Percentiles rank a stretch among this genome's conserved stretches.
These are phyloP conservation scores for Chlorella vulgaris DNA, from an alignment of 139 green algal species.

Conservation along the genomic window DNA sequence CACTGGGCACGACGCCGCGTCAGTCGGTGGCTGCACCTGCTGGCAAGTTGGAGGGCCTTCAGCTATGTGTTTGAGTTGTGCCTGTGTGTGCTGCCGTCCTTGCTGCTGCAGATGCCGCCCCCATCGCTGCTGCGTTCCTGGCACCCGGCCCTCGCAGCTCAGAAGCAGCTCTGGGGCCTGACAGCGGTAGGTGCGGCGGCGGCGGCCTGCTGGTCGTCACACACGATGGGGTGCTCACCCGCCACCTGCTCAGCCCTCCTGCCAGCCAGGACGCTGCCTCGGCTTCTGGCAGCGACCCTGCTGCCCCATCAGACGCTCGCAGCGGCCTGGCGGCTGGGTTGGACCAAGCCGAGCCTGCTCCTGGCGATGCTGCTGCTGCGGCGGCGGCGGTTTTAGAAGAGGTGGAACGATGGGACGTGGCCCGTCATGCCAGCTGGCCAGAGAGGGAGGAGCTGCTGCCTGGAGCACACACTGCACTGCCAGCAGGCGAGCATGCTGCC, in stretches of 20 bases:
- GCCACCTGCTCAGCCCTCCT: constrained; percentile 15
- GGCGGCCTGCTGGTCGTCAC: constrained; percentile 31
- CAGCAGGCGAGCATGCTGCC: not conserved
- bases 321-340: not conserved
- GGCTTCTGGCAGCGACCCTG: too few species aligned
- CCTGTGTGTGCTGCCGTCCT: too few species aligned
- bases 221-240: constrained; percentile 15
- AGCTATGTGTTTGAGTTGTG: too few species aligned
- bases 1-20: too few species aligned
- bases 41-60: too few species aligned
- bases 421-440: constrained; percentile 36
- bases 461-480: too few species aligned
- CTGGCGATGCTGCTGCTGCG: not conserved
- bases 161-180: not conserved
- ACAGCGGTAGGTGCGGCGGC: not conserved
- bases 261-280: not conserved
- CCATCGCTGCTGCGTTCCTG: constrained; percentile 32
- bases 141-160: not conserved
- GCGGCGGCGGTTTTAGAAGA: constrained; percentile 13
- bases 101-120: constrained; percentile 22
- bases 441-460: constrained; percentile 36
- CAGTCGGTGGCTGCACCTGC: too few species aligned
- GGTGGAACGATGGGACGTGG: constrained; percentile 47
- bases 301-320: not conserved
- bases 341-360: not conserved